A percentile compares a stretch with the other conserved stretches of the same genome.
Conservation (phyloP, 78 protist species). For the Protostelium mycophagum region DNA sequence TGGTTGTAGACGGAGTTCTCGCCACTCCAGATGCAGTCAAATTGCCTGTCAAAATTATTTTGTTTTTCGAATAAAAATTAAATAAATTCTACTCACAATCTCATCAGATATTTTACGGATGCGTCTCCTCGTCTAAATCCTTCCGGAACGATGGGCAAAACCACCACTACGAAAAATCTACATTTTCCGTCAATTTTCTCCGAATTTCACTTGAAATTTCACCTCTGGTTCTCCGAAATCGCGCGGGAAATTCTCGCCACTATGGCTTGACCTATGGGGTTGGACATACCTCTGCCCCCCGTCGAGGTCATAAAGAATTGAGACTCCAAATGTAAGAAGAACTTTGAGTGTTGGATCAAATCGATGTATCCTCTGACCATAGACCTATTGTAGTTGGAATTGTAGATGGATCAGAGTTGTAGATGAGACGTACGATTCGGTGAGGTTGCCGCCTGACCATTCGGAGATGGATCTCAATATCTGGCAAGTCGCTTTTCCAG, state of each 20-base stretch:
- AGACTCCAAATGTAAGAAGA: slow-evolving; percentile 65
- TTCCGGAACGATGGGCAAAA: slow-evolving; percentile 32
- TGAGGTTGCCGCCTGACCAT: slow-evolving; percentile 60
- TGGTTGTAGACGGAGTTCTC: slow-evolving; percentile 31
- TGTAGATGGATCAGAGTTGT: no score
- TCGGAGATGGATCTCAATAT: slow-evolving; percentile 51
- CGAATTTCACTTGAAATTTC: not conserved
- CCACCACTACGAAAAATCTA: slow-evolving; percentile 20
- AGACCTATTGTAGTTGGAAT: not conserved
- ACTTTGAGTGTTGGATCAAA: slow-evolving; percentile 38
- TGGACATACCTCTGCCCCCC: slow-evolving; percentile 36
- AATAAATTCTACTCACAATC: not conserved
- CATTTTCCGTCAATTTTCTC: not conserved
- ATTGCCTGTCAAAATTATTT: slow-evolving; percentile 12
- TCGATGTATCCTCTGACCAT: not conserved
- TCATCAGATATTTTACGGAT: slow-evolving; percentile 16
- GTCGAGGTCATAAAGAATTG: slow-evolving; percentile 58
- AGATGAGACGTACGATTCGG: not conserved
- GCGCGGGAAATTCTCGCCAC: slow-evolving; percentile 18
- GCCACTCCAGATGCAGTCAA: slow-evolving; percentile 42
- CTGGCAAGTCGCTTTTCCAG: slow-evolving; percentile 21
- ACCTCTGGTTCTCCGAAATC: slow-evolving; percentile 15
- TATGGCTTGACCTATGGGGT: slow-evolving; percentile 35
- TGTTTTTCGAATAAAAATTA: not conserved
- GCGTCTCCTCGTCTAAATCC: slow-evolving; percentile 13